Evolutionary conservation across 768 basidiomycete genomes (phyloP), one percentile per base, ranked within the genome.

Genomic region (Kondoa subrosea): DNA sequence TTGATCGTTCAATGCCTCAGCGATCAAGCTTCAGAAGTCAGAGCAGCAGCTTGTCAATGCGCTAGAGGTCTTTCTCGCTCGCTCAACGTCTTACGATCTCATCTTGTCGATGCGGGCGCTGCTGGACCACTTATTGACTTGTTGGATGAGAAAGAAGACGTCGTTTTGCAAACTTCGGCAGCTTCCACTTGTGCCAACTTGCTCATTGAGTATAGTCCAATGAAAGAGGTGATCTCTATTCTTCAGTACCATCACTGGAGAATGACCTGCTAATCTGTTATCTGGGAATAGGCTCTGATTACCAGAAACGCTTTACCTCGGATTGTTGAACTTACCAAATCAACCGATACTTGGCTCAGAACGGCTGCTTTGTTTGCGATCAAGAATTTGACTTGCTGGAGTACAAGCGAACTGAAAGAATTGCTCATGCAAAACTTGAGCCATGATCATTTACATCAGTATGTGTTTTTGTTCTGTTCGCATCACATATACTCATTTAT

Each of bases 1-100:
- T 76, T 81, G 29, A 76, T 89, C 33, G 80, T 83, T 67, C 73
- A 76, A 1, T 82, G 82, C 15, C 80, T 91, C 4, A 71, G 80
- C 0, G 85, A 88, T 66, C 81, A 80, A 0, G 82, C 85, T 67
- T 79, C 85, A 17, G 88, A 87, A 0, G 85, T 92, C 1, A 83
- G 91, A 3, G 88, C 87, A 58, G 89, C 88, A 0, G 87, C 88
- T 0, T 91, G 89, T 73, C 91, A 93, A 72, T 87, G 87, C 71
- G 81, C 89, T 0, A 80, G 91, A 17, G 87, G 87, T 0, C 80
- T 97, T 50, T 84, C 85, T 56, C 82, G 93, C 27, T 85, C 85
- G 4, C 85, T 92, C 1, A 82, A 85, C 0, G 86, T 91, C 12
- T 79, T 92, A 32, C 80, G 89, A 32, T 95, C 91, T 34, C 89